A percentile compares a stretch with the other conserved stretches of the same genome.
Evolutionary conservation across 768 basidiomycete genomes (phyloP).

Genomic region (Kwoniella bestiolae): DNA sequence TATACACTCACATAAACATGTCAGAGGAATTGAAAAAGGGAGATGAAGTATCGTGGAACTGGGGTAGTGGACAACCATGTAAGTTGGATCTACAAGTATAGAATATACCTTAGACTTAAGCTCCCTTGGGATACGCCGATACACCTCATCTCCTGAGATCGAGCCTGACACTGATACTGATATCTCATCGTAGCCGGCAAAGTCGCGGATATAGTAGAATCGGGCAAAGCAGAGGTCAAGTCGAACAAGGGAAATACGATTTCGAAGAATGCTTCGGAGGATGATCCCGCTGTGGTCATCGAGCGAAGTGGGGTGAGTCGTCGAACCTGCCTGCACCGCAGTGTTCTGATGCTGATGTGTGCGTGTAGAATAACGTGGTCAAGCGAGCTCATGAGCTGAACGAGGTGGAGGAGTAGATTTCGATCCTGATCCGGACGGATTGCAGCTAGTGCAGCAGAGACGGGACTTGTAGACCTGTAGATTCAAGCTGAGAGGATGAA

Average conservation of each 20-base stretch:
- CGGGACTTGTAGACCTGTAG: too few species aligned
- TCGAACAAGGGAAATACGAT: conserved; percentile 64
- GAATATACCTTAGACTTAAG: too few species aligned
- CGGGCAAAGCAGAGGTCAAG: conserved; percentile 61
- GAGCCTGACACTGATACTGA: too few species aligned
- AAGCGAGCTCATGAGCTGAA: conserved; percentile 64
- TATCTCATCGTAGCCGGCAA: conserved; percentile 53
- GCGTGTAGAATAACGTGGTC: conserved; percentile 62
- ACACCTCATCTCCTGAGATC: too few species aligned
- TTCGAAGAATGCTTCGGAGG: conserved; percentile 60
- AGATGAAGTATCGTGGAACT: conserved; percentile 55
- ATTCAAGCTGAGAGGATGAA: too few species aligned
- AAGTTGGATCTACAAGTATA: too few species aligned
- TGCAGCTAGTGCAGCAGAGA: too few species aligned
- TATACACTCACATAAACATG: too few species aligned
- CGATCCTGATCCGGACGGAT: too few species aligned
- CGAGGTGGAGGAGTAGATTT: conserved; percentile 57
- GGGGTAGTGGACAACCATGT: conserved; percentile 53
- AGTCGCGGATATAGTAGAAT: conserved; percentile 60
- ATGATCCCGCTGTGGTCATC: conserved; percentile 64
- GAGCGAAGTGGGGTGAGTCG: conserved; percentile 60
- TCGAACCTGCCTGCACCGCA: background rate
- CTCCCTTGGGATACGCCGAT: background rate
- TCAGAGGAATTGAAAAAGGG: conserved; percentile 43
- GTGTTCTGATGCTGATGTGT: background rate